phyloP scores from a whole-genome alignment of 2,329 filamentous ascomycete species.

The Xylaria sp. region DNA sequence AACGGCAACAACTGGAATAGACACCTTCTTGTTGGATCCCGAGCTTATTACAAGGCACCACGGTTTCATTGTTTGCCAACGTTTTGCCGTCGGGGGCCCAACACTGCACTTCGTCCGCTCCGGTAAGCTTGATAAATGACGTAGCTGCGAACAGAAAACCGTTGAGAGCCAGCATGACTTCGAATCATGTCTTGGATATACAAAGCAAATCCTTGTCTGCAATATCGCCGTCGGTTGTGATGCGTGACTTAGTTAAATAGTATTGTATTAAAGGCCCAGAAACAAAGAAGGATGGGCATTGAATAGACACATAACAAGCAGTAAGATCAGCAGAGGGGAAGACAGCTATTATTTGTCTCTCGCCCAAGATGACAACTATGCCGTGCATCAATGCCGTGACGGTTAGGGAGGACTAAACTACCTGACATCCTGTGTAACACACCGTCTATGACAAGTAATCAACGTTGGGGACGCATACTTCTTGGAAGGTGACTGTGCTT shows the following conservation, averaged over 20 bases:
- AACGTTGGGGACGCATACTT: not conserved
- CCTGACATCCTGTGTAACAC: not conserved
- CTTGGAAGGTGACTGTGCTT: not conserved
- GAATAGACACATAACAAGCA: not conserved
- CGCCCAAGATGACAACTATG: not conserved
- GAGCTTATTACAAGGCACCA: conserved; percentile 50
- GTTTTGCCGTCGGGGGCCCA: conserved; percentile 47
- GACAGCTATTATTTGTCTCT: conserved; percentile 2
- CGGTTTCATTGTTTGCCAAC: conserved; percentile 43
- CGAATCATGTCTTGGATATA: not conserved
- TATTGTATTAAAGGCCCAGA: not conserved
- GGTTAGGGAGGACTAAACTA: not conserved
- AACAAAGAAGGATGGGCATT: not conserved
- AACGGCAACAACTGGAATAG: conserved; percentile 47
- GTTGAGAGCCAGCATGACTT: conserved; percentile 19
- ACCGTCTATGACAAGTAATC: conserved; percentile 1
- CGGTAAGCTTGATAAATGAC: conserved; percentile 5
- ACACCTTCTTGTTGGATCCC: conserved; percentile 46
- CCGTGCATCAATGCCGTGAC: no score
- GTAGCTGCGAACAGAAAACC: conserved; percentile 7
- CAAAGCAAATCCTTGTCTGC: not conserved
- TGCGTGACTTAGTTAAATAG: not conserved
- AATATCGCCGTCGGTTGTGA: not conserved
- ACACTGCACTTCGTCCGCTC: conserved; percentile 37
- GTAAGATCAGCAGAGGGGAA: not conserved